A percentile compares a stretch with the other conserved stretches of the same genome.
phyloP scores from a whole-genome alignment of 345 rosid species.

The Lepidium aucheri region DNA sequence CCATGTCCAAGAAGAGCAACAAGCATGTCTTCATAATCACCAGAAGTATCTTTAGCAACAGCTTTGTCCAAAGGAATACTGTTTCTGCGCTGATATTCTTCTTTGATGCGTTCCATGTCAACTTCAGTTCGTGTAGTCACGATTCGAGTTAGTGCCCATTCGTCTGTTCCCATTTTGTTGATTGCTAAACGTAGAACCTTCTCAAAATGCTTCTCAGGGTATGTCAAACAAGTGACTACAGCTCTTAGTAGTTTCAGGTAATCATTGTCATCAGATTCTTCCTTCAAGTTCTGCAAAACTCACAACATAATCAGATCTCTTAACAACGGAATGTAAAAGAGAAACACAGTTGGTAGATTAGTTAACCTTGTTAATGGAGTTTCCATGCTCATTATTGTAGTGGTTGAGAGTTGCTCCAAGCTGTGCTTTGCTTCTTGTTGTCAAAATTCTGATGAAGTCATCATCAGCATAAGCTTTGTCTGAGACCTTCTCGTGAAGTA shows the following conservation, averaged over 20 bases:
- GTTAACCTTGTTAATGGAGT: conserved; percentile 73
- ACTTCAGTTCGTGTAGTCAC: conserved; percentile 65
- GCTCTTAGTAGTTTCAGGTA: conserved; percentile 48
- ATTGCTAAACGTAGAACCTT: conserved; percentile 58
- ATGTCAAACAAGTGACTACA: conserved; percentile 49
- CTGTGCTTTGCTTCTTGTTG: conserved; percentile 86
- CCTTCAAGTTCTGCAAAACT: conserved; percentile 43
- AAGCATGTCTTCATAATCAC: conserved; percentile 64
- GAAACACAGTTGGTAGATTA: not conserved
- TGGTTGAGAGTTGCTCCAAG: conserved; percentile 76
- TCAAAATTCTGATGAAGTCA: conserved; percentile 72
- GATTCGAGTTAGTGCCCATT: conserved; percentile 68
- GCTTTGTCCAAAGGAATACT: conserved; percentile 52
- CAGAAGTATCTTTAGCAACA: conserved; percentile 52
- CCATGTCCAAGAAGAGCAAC: conserved; percentile 48
- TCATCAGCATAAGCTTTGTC: conserved; percentile 69
- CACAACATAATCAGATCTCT: not conserved
- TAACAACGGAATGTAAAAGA: not conserved
- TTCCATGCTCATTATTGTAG: conserved; percentile 63
- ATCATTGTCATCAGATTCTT: conserved; percentile 53
- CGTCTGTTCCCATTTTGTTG: conserved; percentile 64
- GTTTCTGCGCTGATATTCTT: conserved; percentile 54
- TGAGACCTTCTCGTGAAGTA: conserved; percentile 68
- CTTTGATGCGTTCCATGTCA: conserved; percentile 59
- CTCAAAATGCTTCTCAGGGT: conserved; percentile 56